Percentiles rank a stretch among this genome's conserved stretches.
phyloP scores from a whole-genome alignment of 2,329 filamentous ascomycete genomes.

The Fusarium marasasianum region DNA sequence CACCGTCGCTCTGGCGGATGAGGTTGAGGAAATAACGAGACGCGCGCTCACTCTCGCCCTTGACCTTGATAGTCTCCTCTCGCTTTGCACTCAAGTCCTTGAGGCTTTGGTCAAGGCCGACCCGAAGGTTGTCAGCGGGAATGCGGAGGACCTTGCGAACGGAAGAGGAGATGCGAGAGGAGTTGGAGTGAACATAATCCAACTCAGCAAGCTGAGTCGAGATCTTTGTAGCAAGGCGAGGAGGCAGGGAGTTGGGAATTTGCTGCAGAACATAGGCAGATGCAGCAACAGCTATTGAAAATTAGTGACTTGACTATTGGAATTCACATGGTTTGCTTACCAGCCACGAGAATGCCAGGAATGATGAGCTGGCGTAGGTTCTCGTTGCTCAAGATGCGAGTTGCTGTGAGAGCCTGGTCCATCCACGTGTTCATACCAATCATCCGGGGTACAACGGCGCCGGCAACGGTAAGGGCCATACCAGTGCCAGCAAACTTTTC shows the following conservation, averaged over 20 bases:
- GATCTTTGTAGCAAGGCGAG: constrained; percentile 85
- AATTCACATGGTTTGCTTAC: constrained; percentile 61
- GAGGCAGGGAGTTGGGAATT: constrained; percentile 88
- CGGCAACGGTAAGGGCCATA: constrained; percentile 91
- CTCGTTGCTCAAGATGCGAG: constrained; percentile 81
- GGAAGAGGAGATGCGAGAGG: constrained; percentile 82
- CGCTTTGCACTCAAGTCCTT: constrained; percentile 82
- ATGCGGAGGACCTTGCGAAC: constrained; percentile 89
- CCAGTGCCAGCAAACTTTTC: constrained; percentile 95
- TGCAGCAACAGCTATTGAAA: constrained; percentile 71
- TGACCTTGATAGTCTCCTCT: constrained; percentile 84
- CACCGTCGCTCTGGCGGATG: constrained; percentile 69
- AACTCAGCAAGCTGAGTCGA: constrained; percentile 80
- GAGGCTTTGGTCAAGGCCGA: constrained; percentile 83
- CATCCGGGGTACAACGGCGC: constrained; percentile 82
- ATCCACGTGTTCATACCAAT: constrained; percentile 89
- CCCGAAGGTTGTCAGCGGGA: constrained; percentile 86
- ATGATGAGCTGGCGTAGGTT: constrained; percentile 84
- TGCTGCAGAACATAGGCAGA: constrained; percentile 84
- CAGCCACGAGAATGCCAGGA: constrained; percentile 79
- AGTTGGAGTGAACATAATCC: constrained; percentile 93
- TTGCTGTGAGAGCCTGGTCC: constrained; percentile 83
- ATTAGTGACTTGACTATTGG: constrained; percentile 3
- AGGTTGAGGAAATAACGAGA: constrained; percentile 91
- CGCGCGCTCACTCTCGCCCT: constrained; percentile 85